Percentiles rank a stretch among this genome's conserved stretches.
phyloP scores from a whole-genome alignment of 208 protist species.

The Herpetomonas samuelpessoai region DNA sequence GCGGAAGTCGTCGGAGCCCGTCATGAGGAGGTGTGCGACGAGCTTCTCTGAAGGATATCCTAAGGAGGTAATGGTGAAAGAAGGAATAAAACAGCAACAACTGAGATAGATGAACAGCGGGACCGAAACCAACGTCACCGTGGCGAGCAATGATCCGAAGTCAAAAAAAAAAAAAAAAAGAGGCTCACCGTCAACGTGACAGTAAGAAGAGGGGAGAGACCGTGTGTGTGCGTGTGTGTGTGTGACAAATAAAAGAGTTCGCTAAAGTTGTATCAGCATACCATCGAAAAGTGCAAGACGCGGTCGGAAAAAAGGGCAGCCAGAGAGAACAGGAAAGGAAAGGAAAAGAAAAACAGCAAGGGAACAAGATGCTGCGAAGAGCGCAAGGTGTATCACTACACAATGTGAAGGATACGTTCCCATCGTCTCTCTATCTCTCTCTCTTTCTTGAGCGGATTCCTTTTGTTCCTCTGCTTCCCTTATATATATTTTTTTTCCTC shows the following conservation, averaged over 20 bases:
- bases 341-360: constrained; percentile 3
- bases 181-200: background rate
- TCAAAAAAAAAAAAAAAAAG: constrained; percentile 7
- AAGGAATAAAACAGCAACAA: too few relatives aligned
- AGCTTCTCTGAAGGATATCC: too few relatives aligned
- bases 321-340: background rate
- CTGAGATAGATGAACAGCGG: too few relatives aligned
- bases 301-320: constrained; percentile 5
- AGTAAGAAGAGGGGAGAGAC: background rate
- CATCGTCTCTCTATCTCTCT: constrained; percentile 3
- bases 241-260: too few relatives aligned
- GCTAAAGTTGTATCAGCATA: too few relatives aligned
- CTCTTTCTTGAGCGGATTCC: too few relatives aligned
- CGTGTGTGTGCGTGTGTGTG: constrained; percentile 1
- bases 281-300: background rate
- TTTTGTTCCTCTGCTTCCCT: constrained; percentile 5
- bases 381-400: background rate
- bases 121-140: too few relatives aligned
- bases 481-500: background rate
- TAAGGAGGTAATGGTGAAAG: too few relatives aligned
- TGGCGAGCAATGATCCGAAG: background rate
- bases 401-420: too few relatives aligned
- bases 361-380: background rate
- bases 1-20: background rate
- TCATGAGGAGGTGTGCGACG: too few relatives aligned